Conservation (phyloP, 768 basidiomycete species). For the Rhizopogon vesiculosus region DNA sequence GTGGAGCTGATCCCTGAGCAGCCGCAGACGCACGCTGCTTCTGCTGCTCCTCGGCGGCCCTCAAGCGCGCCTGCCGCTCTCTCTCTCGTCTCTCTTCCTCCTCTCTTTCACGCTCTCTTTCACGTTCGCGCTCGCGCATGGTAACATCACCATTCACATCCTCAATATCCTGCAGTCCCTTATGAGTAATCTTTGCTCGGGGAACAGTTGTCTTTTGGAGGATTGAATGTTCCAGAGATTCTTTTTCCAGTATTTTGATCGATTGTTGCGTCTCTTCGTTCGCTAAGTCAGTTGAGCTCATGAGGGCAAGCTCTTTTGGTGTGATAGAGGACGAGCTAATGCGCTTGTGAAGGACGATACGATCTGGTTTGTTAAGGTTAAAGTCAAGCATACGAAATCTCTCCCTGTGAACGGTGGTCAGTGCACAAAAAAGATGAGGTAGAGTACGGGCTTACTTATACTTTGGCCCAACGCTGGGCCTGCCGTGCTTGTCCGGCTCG, state of each 20-base stretch:
- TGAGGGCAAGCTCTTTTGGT: constrained; percentile 69
- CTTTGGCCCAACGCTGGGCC: constrained; percentile 60
- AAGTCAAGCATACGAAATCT: constrained; percentile 88
- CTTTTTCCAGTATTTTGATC: constrained; percentile 77
- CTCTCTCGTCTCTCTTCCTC: constrained; percentile 68
- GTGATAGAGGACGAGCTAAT: constrained; percentile 65
- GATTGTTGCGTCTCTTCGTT: constrained; percentile 82
- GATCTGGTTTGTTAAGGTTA: constrained; percentile 81
- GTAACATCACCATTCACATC: constrained; percentile 55
- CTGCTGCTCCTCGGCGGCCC: constrained; percentile 37
- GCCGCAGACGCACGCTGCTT: constrained; percentile 42
- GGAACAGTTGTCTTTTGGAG: constrained; percentile 60
- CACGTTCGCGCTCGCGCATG: constrained; percentile 36
- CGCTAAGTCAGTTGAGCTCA: constrained; percentile 87
- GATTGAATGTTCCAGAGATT: constrained; percentile 82
- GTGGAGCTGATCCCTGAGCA: constrained; percentile 53
- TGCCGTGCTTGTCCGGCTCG: constrained; percentile 71
- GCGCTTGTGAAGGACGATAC: constrained; percentile 71
- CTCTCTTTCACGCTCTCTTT: constrained; percentile 57
- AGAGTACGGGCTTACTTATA: constrained; percentile 61
- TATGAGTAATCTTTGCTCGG: constrained; percentile 87
- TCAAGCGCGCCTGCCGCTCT: constrained; percentile 62
- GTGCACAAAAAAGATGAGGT: constrained; percentile 4
- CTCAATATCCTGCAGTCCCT: constrained; percentile 89
- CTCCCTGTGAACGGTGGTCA: constrained; percentile 45